Evolutionary conservation across 2,329 filamentous ascomycete genomes (phyloP).

Genomic region (Penicillium thymicola): DNA sequence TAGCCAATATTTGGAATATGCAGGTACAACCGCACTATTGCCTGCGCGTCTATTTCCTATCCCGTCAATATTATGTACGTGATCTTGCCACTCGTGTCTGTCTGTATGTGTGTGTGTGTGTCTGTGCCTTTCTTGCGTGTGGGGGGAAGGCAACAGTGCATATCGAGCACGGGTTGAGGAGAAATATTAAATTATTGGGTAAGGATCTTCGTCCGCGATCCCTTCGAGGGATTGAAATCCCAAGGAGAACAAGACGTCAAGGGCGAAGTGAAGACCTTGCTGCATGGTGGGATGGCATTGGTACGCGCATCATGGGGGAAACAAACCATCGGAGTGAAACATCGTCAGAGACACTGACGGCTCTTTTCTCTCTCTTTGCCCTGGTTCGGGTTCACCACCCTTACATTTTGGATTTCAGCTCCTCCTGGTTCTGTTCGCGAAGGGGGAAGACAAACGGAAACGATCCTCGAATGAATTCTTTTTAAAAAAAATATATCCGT

Average conservation of each 20-base stretch:
- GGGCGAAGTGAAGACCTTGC: neutral
- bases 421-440: neutral
- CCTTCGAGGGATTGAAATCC: neutral
- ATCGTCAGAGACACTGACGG: neutral
- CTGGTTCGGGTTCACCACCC: conserved; percentile 1
- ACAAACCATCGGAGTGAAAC: conserved; percentile 4
- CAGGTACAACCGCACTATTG: conserved; percentile 5
- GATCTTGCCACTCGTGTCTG: conserved; percentile 6
- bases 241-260: neutral
- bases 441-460: conserved; percentile 1
- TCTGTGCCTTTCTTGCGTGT: conserved; percentile 4
- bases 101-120: neutral
- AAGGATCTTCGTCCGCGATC: neutral
- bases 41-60: neutral
- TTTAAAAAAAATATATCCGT: too few species aligned
- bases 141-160: neutral
- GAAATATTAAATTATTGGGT: conserved; percentile 2
- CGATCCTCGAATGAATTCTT: neutral
- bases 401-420: conserved; percentile 2
- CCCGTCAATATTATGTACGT: conserved; percentile 3
- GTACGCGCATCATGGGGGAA: neutral
- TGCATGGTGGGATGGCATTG: neutral
- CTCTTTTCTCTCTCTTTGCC: neutral
- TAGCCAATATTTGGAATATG: neutral
- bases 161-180: conserved; percentile 6